Conservation (phyloP, 2,329 filamentous ascomycete genomes). For the Colletotrichum tropicale region DNA sequence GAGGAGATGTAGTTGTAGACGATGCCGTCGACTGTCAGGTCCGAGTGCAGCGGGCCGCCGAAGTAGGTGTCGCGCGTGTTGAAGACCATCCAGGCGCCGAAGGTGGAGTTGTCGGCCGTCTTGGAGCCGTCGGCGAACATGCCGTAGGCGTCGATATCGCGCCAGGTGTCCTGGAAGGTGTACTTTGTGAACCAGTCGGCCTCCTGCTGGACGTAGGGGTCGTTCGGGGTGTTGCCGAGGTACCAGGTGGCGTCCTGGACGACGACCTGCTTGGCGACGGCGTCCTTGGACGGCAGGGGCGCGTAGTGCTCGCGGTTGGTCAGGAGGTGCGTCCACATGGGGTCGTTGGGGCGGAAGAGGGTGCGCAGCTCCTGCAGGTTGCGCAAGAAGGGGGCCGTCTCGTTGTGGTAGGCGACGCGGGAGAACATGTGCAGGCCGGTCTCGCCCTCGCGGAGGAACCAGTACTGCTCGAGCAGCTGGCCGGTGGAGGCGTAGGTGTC, state of each 20-base stretch:
- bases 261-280: constrained; percentile 41
- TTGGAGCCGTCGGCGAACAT: constrained; percentile 36
- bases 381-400: constrained; percentile 54
- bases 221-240: constrained; percentile 53
- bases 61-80: constrained; percentile 65
- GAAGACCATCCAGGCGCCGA: constrained; percentile 64
- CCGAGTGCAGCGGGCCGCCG: constrained; percentile 62
- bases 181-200: constrained; percentile 68
- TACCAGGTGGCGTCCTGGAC: constrained; percentile 69
- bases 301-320: constrained; percentile 58
- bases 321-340: constrained; percentile 62
- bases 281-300: constrained; percentile 52
- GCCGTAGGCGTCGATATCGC: constrained; percentile 60
- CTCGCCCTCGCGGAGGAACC: constrained; percentile 65
- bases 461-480: constrained; percentile 64
- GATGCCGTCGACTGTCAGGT: constrained; percentile 64
- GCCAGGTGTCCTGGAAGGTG: constrained; percentile 60
- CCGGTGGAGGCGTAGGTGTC: constrained; percentile 60
- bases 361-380: constrained; percentile 64
- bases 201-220: constrained; percentile 57
- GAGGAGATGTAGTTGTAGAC: constrained; percentile 65
- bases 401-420: constrained; percentile 59
- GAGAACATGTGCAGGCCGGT: constrained; percentile 64
- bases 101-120: constrained; percentile 54
- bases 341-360: constrained; percentile 59